Evolutionary conservation across 78 protist genomes (phyloP).

Genomic region (Dictyostelium citrinum): DNA sequence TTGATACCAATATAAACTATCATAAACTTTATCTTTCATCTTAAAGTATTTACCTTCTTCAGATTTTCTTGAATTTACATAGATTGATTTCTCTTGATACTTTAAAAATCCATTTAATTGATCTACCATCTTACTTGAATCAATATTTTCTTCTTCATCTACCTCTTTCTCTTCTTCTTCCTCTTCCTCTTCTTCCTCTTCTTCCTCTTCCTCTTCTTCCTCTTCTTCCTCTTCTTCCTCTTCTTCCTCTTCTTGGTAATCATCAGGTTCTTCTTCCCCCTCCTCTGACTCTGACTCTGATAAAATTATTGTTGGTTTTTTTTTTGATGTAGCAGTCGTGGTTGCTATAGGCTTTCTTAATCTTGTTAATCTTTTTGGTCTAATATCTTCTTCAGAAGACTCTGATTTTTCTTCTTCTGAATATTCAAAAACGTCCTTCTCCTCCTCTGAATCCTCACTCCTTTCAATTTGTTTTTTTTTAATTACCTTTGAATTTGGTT

Average conservation of each 20-base stretch:
- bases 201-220: neutral
- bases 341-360: neutral
- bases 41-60: neutral
- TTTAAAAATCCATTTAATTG: constrained; percentile 59
- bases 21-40: constrained; percentile 1
- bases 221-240: neutral
- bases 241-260: neutral
- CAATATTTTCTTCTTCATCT: neutral
- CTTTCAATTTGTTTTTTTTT: neutral
- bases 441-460: neutral
- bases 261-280: neutral
- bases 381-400: neutral
- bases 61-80: neutral
- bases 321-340: neutral
- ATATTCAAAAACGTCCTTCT: neutral
- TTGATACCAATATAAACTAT: constrained; percentile 63
- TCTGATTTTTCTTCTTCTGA: constrained; percentile 1
- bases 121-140: constrained; percentile 22
- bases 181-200: neutral
- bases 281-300: neutral
- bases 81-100: neutral
- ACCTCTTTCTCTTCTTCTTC: neutral
- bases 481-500: neutral
- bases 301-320: neutral
- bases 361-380: neutral